phyloP scores from a whole-genome alignment of 2,329 filamentous ascomycete genomes.

The Microsporum audouinii region DNA sequence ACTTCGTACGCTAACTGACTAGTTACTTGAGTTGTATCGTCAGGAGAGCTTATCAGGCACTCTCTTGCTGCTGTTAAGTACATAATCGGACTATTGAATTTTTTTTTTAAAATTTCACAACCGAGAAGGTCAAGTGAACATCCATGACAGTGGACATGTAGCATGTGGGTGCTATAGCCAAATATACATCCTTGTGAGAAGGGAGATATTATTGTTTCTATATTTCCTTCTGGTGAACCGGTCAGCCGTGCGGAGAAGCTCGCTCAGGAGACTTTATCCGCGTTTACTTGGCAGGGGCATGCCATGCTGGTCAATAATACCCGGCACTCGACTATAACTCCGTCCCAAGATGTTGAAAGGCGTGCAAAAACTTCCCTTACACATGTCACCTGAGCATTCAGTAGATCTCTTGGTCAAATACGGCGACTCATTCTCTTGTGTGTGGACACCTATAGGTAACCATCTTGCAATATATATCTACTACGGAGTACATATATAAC shows the following conservation, averaged over 20 bases:
- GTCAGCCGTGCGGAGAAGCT: neutral
- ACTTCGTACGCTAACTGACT: neutral
- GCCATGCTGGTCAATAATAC: neutral
- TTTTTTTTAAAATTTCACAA: too few species aligned
- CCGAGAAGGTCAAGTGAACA: too few species aligned
- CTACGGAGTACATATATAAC: neutral
- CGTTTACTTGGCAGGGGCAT: constrained; percentile 1
- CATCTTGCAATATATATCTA: neutral
- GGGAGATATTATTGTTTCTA: neutral
- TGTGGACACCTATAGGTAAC: neutral
- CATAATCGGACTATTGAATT: neutral
- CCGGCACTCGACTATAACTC: neutral
- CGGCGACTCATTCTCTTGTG: neutral
- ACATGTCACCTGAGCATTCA: neutral
- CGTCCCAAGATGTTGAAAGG: too few species aligned
- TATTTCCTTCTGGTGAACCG: neutral
- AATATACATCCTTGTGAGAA: neutral
- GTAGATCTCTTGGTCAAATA: neutral
- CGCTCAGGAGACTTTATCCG: constrained; percentile 2
- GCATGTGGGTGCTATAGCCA: neutral
- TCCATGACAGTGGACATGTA: neutral
- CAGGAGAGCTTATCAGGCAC: neutral
- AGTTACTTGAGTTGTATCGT: neutral
- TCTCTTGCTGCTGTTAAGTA: neutral
- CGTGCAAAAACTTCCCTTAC: neutral